phyloP scores from a whole-genome alignment of 1,284 basidiomycete species.

The Microbotryum lychnidis-dioicae region DNA sequence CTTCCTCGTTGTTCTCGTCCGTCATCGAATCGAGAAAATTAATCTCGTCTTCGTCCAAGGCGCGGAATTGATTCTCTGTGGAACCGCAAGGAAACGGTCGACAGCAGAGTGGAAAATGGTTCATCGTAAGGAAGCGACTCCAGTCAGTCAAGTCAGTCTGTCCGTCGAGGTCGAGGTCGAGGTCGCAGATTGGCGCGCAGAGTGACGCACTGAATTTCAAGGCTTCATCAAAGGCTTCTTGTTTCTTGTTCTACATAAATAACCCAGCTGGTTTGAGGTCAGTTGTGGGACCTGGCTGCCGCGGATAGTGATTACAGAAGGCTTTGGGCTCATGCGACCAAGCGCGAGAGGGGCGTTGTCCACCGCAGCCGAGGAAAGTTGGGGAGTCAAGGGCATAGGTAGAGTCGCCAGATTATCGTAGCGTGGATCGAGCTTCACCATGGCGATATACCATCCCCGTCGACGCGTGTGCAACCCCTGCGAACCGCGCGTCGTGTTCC shows the following conservation, averaged over 20 bases:
- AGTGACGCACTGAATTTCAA: slow-evolving; percentile 63
- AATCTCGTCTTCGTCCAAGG: slow-evolving; percentile 78
- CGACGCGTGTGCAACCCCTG: too few species aligned
- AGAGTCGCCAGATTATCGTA: too few species aligned
- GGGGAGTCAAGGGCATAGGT: too few species aligned
- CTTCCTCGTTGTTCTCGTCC: slow-evolving; percentile 64
- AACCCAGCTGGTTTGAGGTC: background rate
- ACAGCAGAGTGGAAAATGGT: background rate
- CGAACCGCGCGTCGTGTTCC: too few species aligned
- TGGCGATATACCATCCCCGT: too few species aligned
- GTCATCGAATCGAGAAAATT: slow-evolving; percentile 75
- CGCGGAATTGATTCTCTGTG: slow-evolving; percentile 79
- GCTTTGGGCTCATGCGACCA: too few species aligned
- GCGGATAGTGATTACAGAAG: too few species aligned
- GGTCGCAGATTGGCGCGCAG: background rate
- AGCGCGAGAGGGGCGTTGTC: too few species aligned
- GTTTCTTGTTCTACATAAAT: slow-evolving; percentile 47
- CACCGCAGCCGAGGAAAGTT: too few species aligned
- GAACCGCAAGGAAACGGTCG: too few species aligned
- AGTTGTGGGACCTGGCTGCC: background rate
- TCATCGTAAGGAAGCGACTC: background rate
- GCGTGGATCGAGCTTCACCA: too few species aligned
- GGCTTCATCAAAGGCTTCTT: slow-evolving; percentile 89
- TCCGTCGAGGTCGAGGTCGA: background rate
- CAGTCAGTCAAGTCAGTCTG: background rate